Evolutionary conservation across 129 eudicot species (phyloP), one percentile per base, ranked within the genome.

Genomic region (Centrapalus pauciflorus): DNA sequence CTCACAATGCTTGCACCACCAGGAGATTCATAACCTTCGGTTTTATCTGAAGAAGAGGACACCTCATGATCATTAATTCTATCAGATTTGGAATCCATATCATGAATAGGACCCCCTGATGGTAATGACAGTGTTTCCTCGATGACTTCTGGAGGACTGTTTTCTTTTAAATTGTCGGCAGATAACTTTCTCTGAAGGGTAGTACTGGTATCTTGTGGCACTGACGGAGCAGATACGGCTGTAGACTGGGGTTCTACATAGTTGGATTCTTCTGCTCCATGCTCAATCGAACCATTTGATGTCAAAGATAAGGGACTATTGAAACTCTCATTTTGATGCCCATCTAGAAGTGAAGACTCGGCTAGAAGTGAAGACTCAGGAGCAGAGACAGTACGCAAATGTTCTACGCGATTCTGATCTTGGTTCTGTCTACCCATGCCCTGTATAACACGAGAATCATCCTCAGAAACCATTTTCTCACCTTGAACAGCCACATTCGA

Each of bases 11-110:
- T 52, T 14, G 64, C 79, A 7, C 58, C 79, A 7, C 58, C 82
- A 3, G 61, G 56, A 28, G 84, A 78, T 66, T 70, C 75, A 13
- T 1, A 45, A 2, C 82, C 78, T 33, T 76, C 81, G 23, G 48
- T 19, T 50, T 50, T 84, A 35, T 80, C 86, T 33, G 51, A 19
- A 5, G 75, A 67, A 38, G 67, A 11, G 0, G 76, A 55, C 20
- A 61, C 33, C 35, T 45, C 26, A 9, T 17, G 35, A 24, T 43
- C 79, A 35, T 77, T 74, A 71, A 60, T 6, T 19, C 43, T 69
- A 23, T 56, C 68, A 23, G 80, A 66, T 29, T 56, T 56, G 4
- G 51, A 20, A 30, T 6, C 21, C 12, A 30, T 30, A 34, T 71
- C 55, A 30, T 66, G 32, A 48, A 28, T 34, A 46, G 79, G 69